Evolutionary conservation across 805 yeast genomes (phyloP).

Genomic region (Candida sithepensis): DNA sequence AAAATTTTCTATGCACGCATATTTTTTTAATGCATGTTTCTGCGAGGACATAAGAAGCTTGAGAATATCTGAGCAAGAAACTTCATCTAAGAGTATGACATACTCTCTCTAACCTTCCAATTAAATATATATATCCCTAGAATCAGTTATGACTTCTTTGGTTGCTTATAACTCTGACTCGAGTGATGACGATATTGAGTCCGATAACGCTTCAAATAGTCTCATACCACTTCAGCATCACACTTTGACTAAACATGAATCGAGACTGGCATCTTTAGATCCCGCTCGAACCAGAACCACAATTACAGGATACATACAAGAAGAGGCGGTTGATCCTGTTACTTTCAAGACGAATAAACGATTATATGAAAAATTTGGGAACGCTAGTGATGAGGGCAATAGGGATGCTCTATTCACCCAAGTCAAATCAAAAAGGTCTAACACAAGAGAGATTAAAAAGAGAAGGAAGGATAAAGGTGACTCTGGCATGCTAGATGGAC

Average conservation of each 20-base stretch:
- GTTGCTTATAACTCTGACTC: slow-evolving; percentile 31
- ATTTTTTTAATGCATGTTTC: background rate
- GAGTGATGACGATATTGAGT: slow-evolving; percentile 7
- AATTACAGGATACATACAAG: slow-evolving; percentile 22
- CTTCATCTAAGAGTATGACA: too few species aligned
- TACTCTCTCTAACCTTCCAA: too few species aligned
- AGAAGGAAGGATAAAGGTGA: slow-evolving; percentile 40
- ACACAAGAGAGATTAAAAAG: slow-evolving; percentile 30
- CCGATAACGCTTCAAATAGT: background rate
- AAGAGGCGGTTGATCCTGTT: slow-evolving; percentile 36
- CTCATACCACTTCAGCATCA: background rate
- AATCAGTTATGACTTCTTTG: slow-evolving; percentile 28
- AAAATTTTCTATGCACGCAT: background rate
- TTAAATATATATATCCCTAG: too few species aligned
- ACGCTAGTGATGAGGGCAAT: slow-evolving; percentile 23
- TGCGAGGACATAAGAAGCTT: too few species aligned
- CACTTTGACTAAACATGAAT: background rate
- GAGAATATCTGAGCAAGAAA: too few species aligned
- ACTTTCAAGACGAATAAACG: slow-evolving; percentile 41
- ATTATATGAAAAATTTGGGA: slow-evolving; percentile 27
- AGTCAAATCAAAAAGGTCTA: slow-evolving; percentile 24
- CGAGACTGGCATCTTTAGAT: background rate
- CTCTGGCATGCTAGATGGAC: slow-evolving; percentile 36
- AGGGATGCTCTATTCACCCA: slow-evolving; percentile 24
- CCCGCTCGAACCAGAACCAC: slow-evolving; percentile 10